A percentile compares a stretch with the other conserved stretches of the same genome.
These are phyloP conservation scores for Brassica hybrid DNA, from an alignment of 441 rosid species.

Conservation along the genomic window DNA sequence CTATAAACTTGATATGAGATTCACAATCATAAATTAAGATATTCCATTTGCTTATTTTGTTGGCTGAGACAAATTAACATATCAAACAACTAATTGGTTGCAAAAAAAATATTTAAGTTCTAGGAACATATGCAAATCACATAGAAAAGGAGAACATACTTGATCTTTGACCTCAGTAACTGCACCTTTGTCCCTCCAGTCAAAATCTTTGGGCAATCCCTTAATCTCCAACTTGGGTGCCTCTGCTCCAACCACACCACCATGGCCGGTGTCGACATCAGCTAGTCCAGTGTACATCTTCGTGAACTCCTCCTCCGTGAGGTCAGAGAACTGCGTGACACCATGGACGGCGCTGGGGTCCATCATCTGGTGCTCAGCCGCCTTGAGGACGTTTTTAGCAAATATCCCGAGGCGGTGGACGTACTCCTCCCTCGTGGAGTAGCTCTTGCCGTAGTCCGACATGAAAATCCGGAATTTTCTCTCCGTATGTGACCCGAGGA, in stretches of 20 bases:
- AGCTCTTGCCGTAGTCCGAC: conserved; percentile 57
- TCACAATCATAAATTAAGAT: background rate
- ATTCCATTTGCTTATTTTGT: too few species aligned
- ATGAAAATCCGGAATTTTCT: conserved; percentile 58
- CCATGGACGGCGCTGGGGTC: conserved; percentile 84
- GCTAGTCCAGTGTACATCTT: conserved; percentile 62
- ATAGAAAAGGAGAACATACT: conserved; percentile 43
- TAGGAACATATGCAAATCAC: background rate
- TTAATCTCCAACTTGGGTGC: conserved; percentile 44
- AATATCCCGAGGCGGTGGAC: conserved; percentile 74
- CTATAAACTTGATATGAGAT: background rate
- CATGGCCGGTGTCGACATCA: conserved; percentile 30
- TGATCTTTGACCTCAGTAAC: conserved; percentile 84
- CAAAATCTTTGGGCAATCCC: conserved; percentile 71
- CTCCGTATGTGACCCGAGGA: conserved; percentile 55
- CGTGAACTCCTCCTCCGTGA: conserved; percentile 77
- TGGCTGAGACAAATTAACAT: background rate
- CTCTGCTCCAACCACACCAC: conserved; percentile 16
- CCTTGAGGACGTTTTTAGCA: conserved; percentile 67
- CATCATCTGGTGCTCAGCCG: conserved; percentile 75
- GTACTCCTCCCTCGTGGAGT: conserved; percentile 66
- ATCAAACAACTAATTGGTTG: background rate
- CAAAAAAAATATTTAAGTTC: background rate
- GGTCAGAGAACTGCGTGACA: conserved; percentile 77
- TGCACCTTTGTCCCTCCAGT: conserved; percentile 88